Evolutionary conservation across 257 asterid species (phyloP), one percentile per base, ranked within the genome.

Genomic region (Marsdenia floribunda): DNA sequence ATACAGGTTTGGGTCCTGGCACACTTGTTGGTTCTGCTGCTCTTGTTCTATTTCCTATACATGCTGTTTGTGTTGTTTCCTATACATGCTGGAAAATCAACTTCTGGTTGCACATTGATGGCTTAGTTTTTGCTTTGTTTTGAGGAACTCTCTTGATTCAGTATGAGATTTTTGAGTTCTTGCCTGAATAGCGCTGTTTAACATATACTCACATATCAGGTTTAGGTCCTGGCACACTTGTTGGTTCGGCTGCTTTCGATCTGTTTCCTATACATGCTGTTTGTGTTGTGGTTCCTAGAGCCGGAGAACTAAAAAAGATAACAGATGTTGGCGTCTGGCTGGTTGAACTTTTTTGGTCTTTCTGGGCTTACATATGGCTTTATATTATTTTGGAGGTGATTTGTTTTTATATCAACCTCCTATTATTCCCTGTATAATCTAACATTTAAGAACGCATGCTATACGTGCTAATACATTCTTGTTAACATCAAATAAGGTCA

Each of bases 321-420:
- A 85, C 98, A 63, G 97, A 94, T 73, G 67, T 92, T 9, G 98
- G 98, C 70, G 95, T 94, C 64, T 94, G 97, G 98, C 86, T 94
- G 77, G 97, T 94, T 63, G 98, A 89, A 83, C 98, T 94, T 76
- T 84, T 94, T 83, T 94, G 98, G 97, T 94, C 98, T 78, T 92
- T 94, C 80, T 94, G 98, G 98, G 98, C 98, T 79, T 94, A 92
- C 85, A 79, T 90, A 78, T 94, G 98, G 98, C 92, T 94, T n/a
- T 94, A 94, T 74, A 88, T 94, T 71, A 94, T 90, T 42, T 74
- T 94, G 79, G 90, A 92, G 97, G 98, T 92, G 69, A 68, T 73
- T 68, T 66, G 47, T 65, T 75, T 68, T 52, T 71, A 26, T 53
- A 49, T 65, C 55, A 14, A 15, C 14, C 77, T 64, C 37, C 10